Percentiles rank a stretch among this genome's conserved stretches.
Conservation (phyloP, 139 green algal species). For the Desmodesmus armatus region DNA sequence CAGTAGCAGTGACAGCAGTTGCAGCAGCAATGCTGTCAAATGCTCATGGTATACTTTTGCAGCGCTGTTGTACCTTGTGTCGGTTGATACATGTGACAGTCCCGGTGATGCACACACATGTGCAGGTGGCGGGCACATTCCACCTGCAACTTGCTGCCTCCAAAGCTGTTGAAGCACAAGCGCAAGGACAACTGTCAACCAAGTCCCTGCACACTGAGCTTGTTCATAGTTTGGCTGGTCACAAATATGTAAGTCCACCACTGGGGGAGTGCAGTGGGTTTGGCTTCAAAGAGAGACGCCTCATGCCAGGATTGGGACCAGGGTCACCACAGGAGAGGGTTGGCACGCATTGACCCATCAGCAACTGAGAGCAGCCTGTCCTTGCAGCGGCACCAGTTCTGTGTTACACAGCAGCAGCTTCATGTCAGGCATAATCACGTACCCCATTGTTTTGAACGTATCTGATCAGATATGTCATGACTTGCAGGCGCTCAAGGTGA, state of each 20-base stretch:
- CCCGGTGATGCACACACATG: too few relatives aligned
- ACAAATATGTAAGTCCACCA: conserved; percentile 62
- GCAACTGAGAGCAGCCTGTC: too few relatives aligned
- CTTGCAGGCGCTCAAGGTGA: conserved; percentile 46
- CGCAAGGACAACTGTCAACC: conserved; percentile 46
- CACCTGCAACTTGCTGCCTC: conserved; percentile 58
- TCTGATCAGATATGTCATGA: not conserved
- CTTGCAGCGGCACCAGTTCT: not conserved
- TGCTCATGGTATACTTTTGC: not conserved
- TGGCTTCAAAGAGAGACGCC: not conserved
- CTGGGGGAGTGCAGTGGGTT: not conserved
- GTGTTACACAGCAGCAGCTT: not conserved
- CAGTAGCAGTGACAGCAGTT: not conserved
- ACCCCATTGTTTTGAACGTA: not conserved
- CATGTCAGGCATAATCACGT: not conserved
- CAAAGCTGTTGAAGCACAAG: conserved; percentile 51
- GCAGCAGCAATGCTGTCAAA: not conserved
- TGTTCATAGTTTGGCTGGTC: conserved; percentile 65
- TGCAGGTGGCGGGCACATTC: conserved; percentile 62
- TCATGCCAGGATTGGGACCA: not conserved
- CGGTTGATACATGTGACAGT: not conserved
- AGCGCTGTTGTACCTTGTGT: not conserved
- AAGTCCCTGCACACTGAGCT: conserved; percentile 71
- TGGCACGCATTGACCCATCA: not conserved
- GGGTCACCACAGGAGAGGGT: not conserved